Conservation (phyloP, 2,329 filamentous ascomycete species). For the Colletotrichum sp. region DNA sequence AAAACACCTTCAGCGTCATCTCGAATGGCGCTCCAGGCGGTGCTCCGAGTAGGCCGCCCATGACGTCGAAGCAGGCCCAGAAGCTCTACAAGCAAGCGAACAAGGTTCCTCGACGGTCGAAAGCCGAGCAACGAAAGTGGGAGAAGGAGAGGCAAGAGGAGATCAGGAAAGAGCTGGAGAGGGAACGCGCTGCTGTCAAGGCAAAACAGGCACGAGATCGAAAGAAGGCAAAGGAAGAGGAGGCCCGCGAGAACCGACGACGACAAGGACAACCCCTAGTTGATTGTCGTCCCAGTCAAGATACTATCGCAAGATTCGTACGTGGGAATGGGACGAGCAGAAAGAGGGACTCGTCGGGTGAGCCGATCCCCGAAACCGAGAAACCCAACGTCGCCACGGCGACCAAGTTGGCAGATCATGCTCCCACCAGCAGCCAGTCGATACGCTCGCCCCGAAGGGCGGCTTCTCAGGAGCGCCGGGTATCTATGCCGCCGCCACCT, state of each 20-base stretch:
- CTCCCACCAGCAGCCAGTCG: not conserved
- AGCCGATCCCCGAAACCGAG: not conserved
- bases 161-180: conserved; percentile 57
- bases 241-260: conserved; percentile 54
- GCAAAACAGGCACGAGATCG: conserved; percentile 58
- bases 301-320: conserved; percentile 60
- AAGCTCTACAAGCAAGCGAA: conserved; percentile 42
- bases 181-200: conserved; percentile 51
- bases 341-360: conserved; percentile 28
- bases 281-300: conserved; percentile 61
- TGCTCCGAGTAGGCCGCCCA: conserved; percentile 31
- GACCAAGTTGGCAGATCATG: not conserved
- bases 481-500: not conserved
- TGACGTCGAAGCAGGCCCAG: conserved; percentile 48
- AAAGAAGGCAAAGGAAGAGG: conserved; percentile 59
- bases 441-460: not conserved
- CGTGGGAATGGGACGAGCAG: conserved; percentile 35
- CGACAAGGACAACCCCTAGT: conserved; percentile 58
- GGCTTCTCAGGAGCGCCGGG: not conserved
- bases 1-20: conserved; percentile 49
- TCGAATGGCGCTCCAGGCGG: conserved; percentile 33
- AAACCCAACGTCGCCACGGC: not conserved
- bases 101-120: conserved; percentile 44
- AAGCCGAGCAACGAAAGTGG: conserved; percentile 45
- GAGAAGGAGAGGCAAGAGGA: conserved; percentile 53